Evolutionary conservation across 2,329 filamentous ascomycete species (phyloP).

Genomic region (Aspergillus terreus): DNA sequence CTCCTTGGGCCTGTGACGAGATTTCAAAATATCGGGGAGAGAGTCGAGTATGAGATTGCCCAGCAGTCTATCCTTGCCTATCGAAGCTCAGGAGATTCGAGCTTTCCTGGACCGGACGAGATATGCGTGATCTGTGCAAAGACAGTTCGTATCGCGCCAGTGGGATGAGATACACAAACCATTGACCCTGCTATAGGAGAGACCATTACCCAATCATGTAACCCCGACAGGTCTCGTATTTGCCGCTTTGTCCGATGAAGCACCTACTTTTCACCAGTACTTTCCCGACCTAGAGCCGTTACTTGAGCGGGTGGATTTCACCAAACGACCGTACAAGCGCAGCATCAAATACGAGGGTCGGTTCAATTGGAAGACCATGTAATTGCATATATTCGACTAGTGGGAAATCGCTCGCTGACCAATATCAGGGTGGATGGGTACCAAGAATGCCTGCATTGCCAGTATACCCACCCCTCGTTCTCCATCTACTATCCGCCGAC

Average conservation of each 20-base stretch:
- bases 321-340: constrained; percentile 48
- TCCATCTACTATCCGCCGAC: constrained; percentile 53
- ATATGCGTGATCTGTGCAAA: constrained; percentile 37
- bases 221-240: constrained; percentile 54
- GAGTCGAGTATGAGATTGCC: constrained; percentile 50
- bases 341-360: constrained; percentile 54
- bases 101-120: constrained; percentile 29
- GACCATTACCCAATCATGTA: constrained; percentile 34
- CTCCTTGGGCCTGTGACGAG: constrained; percentile 51
- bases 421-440: constrained; percentile 51
- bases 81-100: constrained; percentile 28
- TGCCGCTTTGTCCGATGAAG: constrained; percentile 46
- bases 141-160: constrained; percentile 23
- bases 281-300: constrained; percentile 51
- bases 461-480: constrained; percentile 57
- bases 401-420: background rate
- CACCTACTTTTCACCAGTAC: constrained; percentile 51
- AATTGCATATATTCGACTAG: constrained; percentile 1
- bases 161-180: background rate
- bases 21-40: constrained; percentile 41
- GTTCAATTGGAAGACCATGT: constrained; percentile 61
- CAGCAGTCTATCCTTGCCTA: constrained; percentile 42
- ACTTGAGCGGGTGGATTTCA: constrained; percentile 51
- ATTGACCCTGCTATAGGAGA: constrained; percentile 10
- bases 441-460: constrained; percentile 57